These are phyloP conservation scores for Reticulascus tulasneorum DNA, from an alignment of 2,329 filamentous ascomycete genomes.

Conservation along the genomic window DNA sequence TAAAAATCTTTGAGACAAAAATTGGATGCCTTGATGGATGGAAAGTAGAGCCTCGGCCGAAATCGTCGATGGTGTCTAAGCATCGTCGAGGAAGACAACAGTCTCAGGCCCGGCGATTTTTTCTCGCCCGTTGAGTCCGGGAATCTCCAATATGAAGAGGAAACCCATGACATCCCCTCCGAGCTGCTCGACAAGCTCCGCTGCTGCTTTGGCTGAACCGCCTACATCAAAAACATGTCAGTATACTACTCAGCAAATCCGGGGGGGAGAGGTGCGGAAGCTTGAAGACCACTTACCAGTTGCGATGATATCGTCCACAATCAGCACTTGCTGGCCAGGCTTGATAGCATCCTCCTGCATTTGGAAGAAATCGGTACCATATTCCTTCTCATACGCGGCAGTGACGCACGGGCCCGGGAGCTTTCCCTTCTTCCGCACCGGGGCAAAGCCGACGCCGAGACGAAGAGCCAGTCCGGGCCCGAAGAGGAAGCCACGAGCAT, in stretches of 20 bases:
- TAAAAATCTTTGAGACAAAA: too few species aligned
- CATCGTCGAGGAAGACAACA: conserved; percentile 70
- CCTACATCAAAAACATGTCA: conserved; percentile 48
- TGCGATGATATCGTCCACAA: conserved; percentile 98
- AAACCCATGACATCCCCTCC: conserved; percentile 85
- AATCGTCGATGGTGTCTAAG: conserved; percentile 21
- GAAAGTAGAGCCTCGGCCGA: not conserved
- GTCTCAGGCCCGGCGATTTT: conserved; percentile 78
- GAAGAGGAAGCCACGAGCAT: conserved; percentile 93
- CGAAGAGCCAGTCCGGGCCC: conserved; percentile 82
- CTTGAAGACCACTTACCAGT: conserved; percentile 63
- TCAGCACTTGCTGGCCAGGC: conserved; percentile 80
- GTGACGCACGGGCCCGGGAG: conserved; percentile 85
- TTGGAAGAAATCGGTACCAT: conserved; percentile 92
- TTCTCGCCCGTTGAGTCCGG: conserved; percentile 85
- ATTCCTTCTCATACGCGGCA: conserved; percentile 90
- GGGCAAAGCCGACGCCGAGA: conserved; percentile 82
- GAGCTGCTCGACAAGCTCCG: conserved; percentile 78
- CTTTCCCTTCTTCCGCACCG: conserved; percentile 93
- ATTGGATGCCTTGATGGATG: too few species aligned
- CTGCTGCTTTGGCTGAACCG: conserved; percentile 85
- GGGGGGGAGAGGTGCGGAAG: conserved; percentile 11
- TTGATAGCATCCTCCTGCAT: conserved; percentile 86
- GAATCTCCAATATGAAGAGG: conserved; percentile 93
- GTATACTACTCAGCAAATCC: conserved; percentile 2